Percentiles rank a stretch among this genome's conserved stretches.
phyloP scores from a whole-genome alignment of 495 filamentous ascomycete species.

The Penicillium goetzii region DNA sequence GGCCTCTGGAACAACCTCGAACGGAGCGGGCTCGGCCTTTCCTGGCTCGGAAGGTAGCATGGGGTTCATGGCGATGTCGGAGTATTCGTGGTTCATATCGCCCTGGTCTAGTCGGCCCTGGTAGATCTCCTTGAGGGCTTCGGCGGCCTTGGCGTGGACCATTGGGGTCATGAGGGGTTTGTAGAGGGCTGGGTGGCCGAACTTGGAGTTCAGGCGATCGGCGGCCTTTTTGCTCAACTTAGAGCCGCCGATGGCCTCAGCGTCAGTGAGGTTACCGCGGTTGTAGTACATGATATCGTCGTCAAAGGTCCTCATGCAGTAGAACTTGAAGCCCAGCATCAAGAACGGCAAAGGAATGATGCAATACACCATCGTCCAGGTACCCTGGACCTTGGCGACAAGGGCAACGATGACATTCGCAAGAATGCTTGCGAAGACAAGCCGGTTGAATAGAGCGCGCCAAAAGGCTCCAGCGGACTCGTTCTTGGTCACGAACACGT shows the following conservation, averaged over 20 bases:
- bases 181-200: conserved; percentile 90
- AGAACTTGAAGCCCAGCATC: conserved; percentile 83
- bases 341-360: conserved; percentile 80
- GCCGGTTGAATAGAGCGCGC: conserved; percentile 86
- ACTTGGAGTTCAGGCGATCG: conserved; percentile 78
- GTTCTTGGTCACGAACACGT: conserved; percentile 94
- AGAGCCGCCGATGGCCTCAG: conserved; percentile 54
- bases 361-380: conserved; percentile 62
- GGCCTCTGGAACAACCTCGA: conserved; percentile 87
- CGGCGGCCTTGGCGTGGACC: conserved; percentile 89
- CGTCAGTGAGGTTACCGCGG: conserved; percentile 59
- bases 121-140: conserved; percentile 79
- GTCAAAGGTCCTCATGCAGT: conserved; percentile 78
- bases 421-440: conserved; percentile 81
- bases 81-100: conserved; percentile 67
- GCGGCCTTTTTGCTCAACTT: conserved; percentile 56
- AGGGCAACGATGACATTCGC: conserved; percentile 80
- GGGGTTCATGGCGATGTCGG: conserved; percentile 73
- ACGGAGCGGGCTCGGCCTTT: conserved; percentile 60
- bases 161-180: conserved; percentile 90
- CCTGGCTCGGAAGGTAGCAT: conserved; percentile 81
- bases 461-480: conserved; percentile 96
- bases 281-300: conserved; percentile 76
- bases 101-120: conserved; percentile 71
- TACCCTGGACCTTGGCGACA: conserved; percentile 63